Base-by-base conservation (phyloP, 176 grass and related monocot genomes). In the Hordeum marinum region DNA sequence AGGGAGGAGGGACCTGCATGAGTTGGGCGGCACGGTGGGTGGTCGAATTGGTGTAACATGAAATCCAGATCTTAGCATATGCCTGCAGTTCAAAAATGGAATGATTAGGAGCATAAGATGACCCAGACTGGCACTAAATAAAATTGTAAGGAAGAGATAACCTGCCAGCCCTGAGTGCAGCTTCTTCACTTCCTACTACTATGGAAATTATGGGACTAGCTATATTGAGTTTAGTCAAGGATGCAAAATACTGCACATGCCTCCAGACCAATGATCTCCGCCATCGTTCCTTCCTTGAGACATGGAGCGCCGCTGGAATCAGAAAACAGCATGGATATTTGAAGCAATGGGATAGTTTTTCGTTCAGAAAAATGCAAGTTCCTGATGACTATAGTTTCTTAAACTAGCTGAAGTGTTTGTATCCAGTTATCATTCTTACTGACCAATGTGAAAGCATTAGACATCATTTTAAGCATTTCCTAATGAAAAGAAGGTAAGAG, bases 131-230 rank as follows among this genome's bases (percentile, higher is more conserved):
- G 39, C 42, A 50, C 39, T 4, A 50, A 85, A 75, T 23, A 23
- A 79, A 52, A 39, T 10, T 9, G 36, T 36, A 78, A 59, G 20
- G 67, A 52, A 68, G 36, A 60, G 80, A 27, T 36, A 81, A 98
- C 96, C 96, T 98, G 91, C 96, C 91, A 65, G 96, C 91, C 42
- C 84, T 84, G 31, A 98, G 89, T 54, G 93, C 93, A 45, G 88
- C 93, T 60, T 78, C 32, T 93, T 98, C 96, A 54, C 80, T 92
- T 86, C 93, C 96, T 63, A 95, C 87, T 54, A 98, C 79, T 73
- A 98, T 80, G 35, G 96, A 98, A 91, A 98, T 98, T 81, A 95
- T 95, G 55, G 93, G 96, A 87, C 93, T 98, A 20, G 78, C 85
- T 83, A 98, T 92, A 68, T 82, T 46, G 5, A 94, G 43, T 18